Conservation (phyloP, 257 asterid genomes). For the Solanum piurae region DNA sequence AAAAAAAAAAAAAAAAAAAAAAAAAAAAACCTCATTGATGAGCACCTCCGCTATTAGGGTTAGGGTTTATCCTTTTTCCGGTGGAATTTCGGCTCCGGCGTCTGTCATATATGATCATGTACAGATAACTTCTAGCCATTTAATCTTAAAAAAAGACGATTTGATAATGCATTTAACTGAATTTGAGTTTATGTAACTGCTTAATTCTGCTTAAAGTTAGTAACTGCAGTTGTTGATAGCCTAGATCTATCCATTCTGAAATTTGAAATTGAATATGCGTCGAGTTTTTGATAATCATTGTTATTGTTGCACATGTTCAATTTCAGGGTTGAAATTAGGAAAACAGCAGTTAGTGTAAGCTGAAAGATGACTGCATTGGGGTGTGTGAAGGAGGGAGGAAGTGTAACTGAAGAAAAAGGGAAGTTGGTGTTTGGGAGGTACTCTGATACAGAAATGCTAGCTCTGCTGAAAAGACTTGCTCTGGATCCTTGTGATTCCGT, state of each 20-base stretch:
- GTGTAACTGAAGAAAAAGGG: constrained; percentile 4
- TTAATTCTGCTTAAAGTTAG: not conserved
- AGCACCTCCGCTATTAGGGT: not conserved
- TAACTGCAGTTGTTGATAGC: not conserved
- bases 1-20: too few relatives aligned
- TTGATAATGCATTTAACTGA: not conserved
- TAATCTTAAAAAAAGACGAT: not conserved
- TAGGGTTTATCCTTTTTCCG: not conserved
- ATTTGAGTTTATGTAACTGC: not conserved
- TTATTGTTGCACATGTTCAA: not conserved
- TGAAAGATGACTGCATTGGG: constrained; percentile 32
- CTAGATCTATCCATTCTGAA: not conserved
- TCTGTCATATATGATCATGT: not conserved
- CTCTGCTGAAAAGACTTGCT: constrained; percentile 48
- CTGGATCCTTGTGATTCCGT: constrained; percentile 42
- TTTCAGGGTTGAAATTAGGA: constrained; percentile 23
- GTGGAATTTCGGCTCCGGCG: not conserved
- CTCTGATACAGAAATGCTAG: constrained; percentile 44
- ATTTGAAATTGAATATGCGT: not conserved
- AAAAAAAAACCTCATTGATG: not conserved
- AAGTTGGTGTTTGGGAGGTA: constrained; percentile 45
- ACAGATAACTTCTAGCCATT: not conserved
- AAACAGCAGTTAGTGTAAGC: not conserved
- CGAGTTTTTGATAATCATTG: not conserved
- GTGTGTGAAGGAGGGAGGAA: constrained; percentile 12